A percentile compares a stretch with the other conserved stretches of the same genome.
Conservation (phyloP, 176 grass and related monocot species). For the Phragmites australis region DNA sequence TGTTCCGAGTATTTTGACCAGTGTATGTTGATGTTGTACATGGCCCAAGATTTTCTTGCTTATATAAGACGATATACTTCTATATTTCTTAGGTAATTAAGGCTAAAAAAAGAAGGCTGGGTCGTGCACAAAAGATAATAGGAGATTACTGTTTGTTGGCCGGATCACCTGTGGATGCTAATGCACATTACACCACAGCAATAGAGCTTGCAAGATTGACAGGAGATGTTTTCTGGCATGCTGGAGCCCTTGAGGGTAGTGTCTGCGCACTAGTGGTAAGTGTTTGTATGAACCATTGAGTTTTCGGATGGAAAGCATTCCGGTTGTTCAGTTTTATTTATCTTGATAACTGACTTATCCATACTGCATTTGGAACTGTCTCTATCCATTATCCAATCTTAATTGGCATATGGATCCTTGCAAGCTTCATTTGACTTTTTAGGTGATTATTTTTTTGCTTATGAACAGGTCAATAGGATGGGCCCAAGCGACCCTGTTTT, state of each 20-base stretch:
- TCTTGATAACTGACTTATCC: conserved; percentile 1
- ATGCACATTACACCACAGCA: conserved; percentile 95
- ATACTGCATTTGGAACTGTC: neutral
- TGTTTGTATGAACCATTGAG: neutral
- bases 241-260: conserved; percentile 94
- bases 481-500: conserved; percentile 76
- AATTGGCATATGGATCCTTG: neutral
- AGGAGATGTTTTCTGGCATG: conserved; percentile 99
- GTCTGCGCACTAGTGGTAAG: conserved; percentile 90
- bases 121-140: conserved; percentile 94
- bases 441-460: conserved; percentile 34
- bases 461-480: conserved; percentile 74
- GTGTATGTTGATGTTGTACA: conserved; percentile 41
- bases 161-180: conserved; percentile 92
- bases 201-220: conserved; percentile 97
- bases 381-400: neutral
- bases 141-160: conserved; percentile 97
- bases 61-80: conserved; percentile 40
- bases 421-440: neutral
- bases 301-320: neutral
- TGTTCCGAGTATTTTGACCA: conserved; percentile 77
- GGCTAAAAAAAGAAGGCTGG: conserved; percentile 94
- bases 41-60: conserved; percentile 39
- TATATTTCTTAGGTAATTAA: conserved; percentile 79
- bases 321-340: neutral